Conservation (phyloP, 2,329 filamentous ascomycete species). For the Aspergillus vadensis region DNA sequence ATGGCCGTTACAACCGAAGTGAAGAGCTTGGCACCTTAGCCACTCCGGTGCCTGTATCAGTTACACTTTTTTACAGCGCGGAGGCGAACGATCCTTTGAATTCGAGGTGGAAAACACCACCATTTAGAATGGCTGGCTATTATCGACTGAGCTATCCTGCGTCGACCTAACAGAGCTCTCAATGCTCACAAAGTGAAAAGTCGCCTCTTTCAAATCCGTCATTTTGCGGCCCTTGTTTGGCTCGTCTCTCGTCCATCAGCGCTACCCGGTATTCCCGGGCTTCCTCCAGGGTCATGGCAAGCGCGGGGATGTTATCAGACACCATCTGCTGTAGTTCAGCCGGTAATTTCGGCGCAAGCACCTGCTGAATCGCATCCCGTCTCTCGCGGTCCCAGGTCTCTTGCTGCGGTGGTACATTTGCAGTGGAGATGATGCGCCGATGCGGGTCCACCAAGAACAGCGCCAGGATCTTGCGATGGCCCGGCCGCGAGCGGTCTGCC, state of each 20-base stretch:
- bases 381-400: not conserved
- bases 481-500: slow-evolving; percentile 23
- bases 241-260: slow-evolving; percentile 45
- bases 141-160: too few relatives aligned
- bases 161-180: not conserved
- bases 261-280: slow-evolving; percentile 41
- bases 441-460: slow-evolving; percentile 31
- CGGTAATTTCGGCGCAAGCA: not conserved
- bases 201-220: slow-evolving; percentile 14
- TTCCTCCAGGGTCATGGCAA: slow-evolving; percentile 34
- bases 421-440: slow-evolving; percentile 27
- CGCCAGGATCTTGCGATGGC: slow-evolving; percentile 30
- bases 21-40: too few relatives aligned
- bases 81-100: too few relatives aligned
- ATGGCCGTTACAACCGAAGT: too few relatives aligned
- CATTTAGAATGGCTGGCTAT: too few relatives aligned
- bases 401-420: slow-evolving; percentile 29
- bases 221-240: slow-evolving; percentile 11
- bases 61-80: too few relatives aligned
- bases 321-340: not conserved
- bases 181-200: slow-evolving; percentile 24
- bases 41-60: too few relatives aligned
- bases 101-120: too few relatives aligned
- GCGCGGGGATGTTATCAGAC: not conserved
- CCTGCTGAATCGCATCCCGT: not conserved